These are phyloP conservation scores for Parachlorella kessleri DNA, from an alignment of 139 green algal species.

Conservation along the genomic window DNA sequence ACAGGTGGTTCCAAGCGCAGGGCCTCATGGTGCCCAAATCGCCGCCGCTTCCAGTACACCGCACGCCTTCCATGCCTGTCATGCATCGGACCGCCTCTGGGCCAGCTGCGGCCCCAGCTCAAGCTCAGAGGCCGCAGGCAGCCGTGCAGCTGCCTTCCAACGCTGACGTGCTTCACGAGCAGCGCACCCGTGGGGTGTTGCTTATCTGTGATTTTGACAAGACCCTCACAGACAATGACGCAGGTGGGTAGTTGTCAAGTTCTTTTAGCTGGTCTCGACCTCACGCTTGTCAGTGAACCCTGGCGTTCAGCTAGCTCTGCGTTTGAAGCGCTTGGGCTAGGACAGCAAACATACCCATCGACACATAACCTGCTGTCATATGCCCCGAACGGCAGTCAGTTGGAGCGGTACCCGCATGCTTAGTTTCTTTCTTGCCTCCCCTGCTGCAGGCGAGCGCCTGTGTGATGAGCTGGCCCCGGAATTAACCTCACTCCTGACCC, in stretches of 20 bases:
- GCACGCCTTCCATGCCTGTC: constrained; percentile 4
- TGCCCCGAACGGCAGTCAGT: too few relatives aligned
- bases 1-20: constrained; percentile 49
- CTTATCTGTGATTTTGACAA: constrained; percentile 85
- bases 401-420: too few relatives aligned
- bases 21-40: constrained; percentile 9
- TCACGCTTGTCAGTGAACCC: too few relatives aligned
- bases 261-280: too few relatives aligned
- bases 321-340: too few relatives aligned
- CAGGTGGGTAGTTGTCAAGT: constrained; percentile 11
- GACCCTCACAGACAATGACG: constrained; percentile 75
- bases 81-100: not conserved
- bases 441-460: constrained; percentile 57
- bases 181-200: constrained; percentile 34
- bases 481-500: constrained; percentile 73
- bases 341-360: too few relatives aligned
- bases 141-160: not conserved
- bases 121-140: not conserved
- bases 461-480: constrained; percentile 80
- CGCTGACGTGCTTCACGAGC: not conserved
- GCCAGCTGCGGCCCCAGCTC: not conserved
- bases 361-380: too few relatives aligned
- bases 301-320: too few relatives aligned
- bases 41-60: not conserved
- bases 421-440: too few relatives aligned